Conservation (phyloP, 2,329 filamentous ascomycete species). For the Aspergillus pseudotamarii region DNA sequence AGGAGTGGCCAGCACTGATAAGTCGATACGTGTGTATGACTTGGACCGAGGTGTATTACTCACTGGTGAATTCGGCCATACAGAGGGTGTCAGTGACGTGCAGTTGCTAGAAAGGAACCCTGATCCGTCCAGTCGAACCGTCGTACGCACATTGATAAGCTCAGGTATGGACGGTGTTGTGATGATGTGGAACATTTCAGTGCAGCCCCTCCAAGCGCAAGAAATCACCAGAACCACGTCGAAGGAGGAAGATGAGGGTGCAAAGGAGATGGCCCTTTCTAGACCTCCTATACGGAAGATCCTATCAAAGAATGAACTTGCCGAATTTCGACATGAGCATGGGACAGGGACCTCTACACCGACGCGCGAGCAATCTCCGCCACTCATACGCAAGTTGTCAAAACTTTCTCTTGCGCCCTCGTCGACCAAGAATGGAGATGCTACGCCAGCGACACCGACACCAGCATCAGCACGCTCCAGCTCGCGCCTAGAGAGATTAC, state of each 20-base stretch:
- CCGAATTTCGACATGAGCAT: constrained; percentile 67
- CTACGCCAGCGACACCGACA: constrained; percentile 35
- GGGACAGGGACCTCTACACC: constrained; percentile 47
- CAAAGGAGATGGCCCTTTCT: constrained; percentile 55
- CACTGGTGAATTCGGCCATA: constrained; percentile 91
- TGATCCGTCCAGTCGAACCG: constrained; percentile 46
- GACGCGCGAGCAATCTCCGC: constrained; percentile 51
- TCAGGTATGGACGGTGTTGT: constrained; percentile 79
- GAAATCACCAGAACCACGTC: constrained; percentile 30
- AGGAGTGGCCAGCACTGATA: constrained; percentile 92
- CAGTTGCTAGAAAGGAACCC: constrained; percentile 61
- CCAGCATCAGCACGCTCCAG: constrained; percentile 30
- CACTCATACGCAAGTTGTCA: constrained; percentile 58
- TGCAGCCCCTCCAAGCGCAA: constrained; percentile 37
- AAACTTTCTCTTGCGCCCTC: constrained; percentile 51
- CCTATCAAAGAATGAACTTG: constrained; percentile 82
- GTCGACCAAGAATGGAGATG: constrained; percentile 32
- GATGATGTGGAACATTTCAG: constrained; percentile 69
- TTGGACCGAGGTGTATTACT: constrained; percentile 74
- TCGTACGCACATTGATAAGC: constrained; percentile 61
- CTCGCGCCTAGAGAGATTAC: constrained; percentile 28
- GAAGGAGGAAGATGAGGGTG: constrained; percentile 41
- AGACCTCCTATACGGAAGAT: constrained; percentile 81
- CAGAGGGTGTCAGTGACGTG: constrained; percentile 87
- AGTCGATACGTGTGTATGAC: constrained; percentile 90